Base-by-base conservation (phyloP, 2,329 filamentous ascomycete genomes). In the Aspergillus caelatus region DNA sequence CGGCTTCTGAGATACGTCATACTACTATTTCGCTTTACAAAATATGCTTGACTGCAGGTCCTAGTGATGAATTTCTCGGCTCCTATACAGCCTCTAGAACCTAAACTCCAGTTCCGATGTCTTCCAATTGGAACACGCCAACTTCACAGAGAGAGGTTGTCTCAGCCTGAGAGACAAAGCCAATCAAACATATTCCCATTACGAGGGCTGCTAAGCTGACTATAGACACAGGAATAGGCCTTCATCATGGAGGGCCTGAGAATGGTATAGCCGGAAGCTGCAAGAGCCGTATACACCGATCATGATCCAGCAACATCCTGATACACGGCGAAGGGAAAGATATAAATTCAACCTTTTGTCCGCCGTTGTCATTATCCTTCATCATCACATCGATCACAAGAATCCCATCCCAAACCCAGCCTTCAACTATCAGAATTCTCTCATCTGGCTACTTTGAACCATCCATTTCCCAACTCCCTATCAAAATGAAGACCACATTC, bases 401-500 rank as follows among this genome's bases (percentile, higher is more conserved):
- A 11, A 1, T 28, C 45, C 7, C 21, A 26, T 26, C 8, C 9
- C 11, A 48, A 14, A 23, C 2, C 14, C 45, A 57, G 39, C 14
- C 39, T 30, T 8, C 14, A 28, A 39, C 3, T 8, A 32, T 36
- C 26, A 26, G 16, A 57, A 14, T 45, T n/a, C 36, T n/a, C n/a
- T 12, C 36, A 57, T 32, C 55, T 12, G n/a, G 5, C 23, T 26
- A 16, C 16, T 41, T n/a, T 19, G 23, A 48, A 26, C 4, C 43
- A 57, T 57, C 54, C 54, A 28, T 43, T 6, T 8, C 41, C 19
- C 7, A 57, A 30, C 60, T 21, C 43, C 26, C 36, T 21, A 41
- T 54, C 63, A 72, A 60, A 14, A 72, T 72, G 71, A 65, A 68
- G 43, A 63, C 69, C 62, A 64, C 61, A 57, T 60, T 64, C 55